Base-by-base conservation (phyloP, 1,284 basidiomycete species). In the Limonomyces culmigenus region DNA sequence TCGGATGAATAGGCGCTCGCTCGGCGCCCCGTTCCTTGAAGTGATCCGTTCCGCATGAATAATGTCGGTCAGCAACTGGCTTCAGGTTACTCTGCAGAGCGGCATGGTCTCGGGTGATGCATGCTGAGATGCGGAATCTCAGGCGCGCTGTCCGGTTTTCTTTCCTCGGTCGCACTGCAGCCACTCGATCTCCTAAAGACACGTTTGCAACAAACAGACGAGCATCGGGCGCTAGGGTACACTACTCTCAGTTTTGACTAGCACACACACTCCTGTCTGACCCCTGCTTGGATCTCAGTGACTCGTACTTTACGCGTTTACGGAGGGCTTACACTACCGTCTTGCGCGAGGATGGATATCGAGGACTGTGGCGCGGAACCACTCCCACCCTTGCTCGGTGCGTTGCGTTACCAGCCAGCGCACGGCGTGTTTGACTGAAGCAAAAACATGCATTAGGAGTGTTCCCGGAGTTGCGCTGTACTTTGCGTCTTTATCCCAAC, bases 381-480 rank as follows among this genome's bases (percentile, higher is more conserved):
- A 59, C 64, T 3, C 77, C 88, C 3, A 88, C 88, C 0, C 59
- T 95, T 4, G 59, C 75, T 13, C 65, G 91, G 88, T 71, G 45
- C 20, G 45, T 42, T 11, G 8, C 10, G 11, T 15, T 15, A 32
- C 8, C 25, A 32, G 31, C 14, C 12, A 23, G 18, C 17, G 10
- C 25, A 15, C 5, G 13, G 29, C 27, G 10, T 34, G 15, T 18
- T 20, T 30, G 33, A 14, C 17, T 29, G 27, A 19, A 15, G 25
- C 38, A 23, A 19, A 19, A 33, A 20, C 30, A 16, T 29, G 18
- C 38, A n/a, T 10, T 32, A 91, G 88, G 32, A 95, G 93, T 50
- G 77, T 95, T 2, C 92, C 92, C 0, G 91, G 91, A 5, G 85
- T 95, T 6, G 89, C 89, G 2, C 55, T 92, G 36, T 95, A 95